phyloP scores from a whole-genome alignment of 2,329 filamentous ascomycete species.

The Verticillium tricorpus region DNA sequence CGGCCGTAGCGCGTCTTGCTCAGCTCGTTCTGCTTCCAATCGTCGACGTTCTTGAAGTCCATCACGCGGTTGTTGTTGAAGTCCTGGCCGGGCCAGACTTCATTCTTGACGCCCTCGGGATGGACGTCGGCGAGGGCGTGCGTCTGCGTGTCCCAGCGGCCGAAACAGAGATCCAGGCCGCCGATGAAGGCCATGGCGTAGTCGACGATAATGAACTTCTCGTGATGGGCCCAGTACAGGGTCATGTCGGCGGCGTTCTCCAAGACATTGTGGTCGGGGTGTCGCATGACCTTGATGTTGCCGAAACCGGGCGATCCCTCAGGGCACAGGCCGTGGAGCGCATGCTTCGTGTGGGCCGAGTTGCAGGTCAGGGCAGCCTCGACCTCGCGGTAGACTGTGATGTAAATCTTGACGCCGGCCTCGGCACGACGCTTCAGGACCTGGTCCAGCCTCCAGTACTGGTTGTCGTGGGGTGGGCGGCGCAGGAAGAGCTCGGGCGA shows the following conservation, averaged over 20 bases:
- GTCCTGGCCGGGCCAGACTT: conserved; percentile 92
- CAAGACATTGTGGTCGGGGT: conserved; percentile 92
- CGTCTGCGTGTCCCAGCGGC: conserved; percentile 84
- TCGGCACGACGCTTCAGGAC: conserved; percentile 85
- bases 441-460: conserved; percentile 83
- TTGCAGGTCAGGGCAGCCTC: conserved; percentile 84
- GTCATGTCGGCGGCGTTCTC: conserved; percentile 95
- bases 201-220: conserved; percentile 95
- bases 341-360: conserved; percentile 87
- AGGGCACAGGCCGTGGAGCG: conserved; percentile 73
- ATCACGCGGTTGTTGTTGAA: conserved; percentile 97
- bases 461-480: conserved; percentile 74
- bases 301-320: conserved; percentile 76
- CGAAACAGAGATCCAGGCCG: conserved; percentile 91
- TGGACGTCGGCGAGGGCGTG: conserved; percentile 85
- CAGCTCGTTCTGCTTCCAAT: conserved; percentile 92
- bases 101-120: conserved; percentile 73
- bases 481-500: conserved; percentile 84
- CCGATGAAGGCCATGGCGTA: conserved; percentile 89
- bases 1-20: conserved; percentile 87
- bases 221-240: conserved; percentile 96
- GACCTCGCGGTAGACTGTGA: conserved; percentile 89
- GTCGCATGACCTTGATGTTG: conserved; percentile 84
- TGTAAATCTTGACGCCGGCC: conserved; percentile 88
- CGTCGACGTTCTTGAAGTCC: conserved; percentile 86